Evolutionary conservation across 73 alveolate species (phyloP).

Genomic region (Paramecium primaurelia): DNA sequence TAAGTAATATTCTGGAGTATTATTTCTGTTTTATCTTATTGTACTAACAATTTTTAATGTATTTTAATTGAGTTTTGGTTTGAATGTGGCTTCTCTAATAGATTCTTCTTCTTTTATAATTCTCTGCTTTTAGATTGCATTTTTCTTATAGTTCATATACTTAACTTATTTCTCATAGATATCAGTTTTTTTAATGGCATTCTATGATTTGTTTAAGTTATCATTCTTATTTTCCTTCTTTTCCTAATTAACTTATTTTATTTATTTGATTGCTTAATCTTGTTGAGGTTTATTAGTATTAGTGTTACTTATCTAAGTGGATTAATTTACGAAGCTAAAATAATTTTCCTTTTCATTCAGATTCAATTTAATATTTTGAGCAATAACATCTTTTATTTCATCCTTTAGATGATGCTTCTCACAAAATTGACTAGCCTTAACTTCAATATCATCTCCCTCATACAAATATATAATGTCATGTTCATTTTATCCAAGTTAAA

Average conservation of each 20-base stretch:
- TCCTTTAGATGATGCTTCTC: not conserved
- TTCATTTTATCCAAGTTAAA: not conserved
- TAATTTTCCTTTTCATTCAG: constrained; percentile 15
- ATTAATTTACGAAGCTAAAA: constrained; percentile 19
- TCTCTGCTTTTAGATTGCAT: not conserved
- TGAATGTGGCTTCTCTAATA: not conserved
- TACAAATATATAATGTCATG: not conserved
- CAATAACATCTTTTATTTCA: not conserved
- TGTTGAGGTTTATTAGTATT: not conserved
- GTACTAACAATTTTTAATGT: not conserved
- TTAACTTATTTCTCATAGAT: constrained; percentile 19
- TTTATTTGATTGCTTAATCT: not conserved
- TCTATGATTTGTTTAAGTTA: not conserved
- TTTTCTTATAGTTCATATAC: not conserved
- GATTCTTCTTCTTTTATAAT: not conserved
- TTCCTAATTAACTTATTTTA: not conserved
- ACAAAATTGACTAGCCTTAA: not conserved
- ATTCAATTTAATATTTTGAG: not conserved
- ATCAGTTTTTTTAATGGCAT: not conserved
- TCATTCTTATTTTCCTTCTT: not conserved
- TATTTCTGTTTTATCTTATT: not conserved
- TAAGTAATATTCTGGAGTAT: not conserved
- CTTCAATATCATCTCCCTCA: not conserved
- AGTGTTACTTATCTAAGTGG: not conserved
- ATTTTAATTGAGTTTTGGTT: constrained; percentile 8